Evolutionary conservation across 495 filamentous ascomycete species (phyloP), one percentile per base, ranked within the genome.

Genomic region (Penicillium dipodomyicola): DNA sequence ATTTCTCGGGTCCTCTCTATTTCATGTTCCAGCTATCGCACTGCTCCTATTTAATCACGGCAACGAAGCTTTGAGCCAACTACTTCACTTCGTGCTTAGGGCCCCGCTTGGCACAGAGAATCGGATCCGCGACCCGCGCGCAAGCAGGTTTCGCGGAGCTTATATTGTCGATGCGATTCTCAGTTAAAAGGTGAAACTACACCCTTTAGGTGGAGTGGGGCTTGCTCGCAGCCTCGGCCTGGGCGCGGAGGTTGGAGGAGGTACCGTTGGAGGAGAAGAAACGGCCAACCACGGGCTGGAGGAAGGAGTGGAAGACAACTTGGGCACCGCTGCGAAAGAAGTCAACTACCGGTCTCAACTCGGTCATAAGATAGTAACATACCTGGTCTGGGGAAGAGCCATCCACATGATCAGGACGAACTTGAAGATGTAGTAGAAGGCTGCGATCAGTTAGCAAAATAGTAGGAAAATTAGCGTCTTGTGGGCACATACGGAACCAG

Each of bases 351-450:
- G 4, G 25, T 29, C 9, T 54, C n/a, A 14, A 57, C 20, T 3
- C 10, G 23, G 19, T 33, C 11, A 15, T 29, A 40, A 25, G 2
- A 39, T n/a, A 14, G 27, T 43, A 48, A 80, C 87, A 70, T 86
- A 97, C 94, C 78, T 79, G 79, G 92, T 95, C 74, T 90, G 85
- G 64, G 94, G 94, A 59, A 99, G 90, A 62, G 92, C 87, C 77
- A 97, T 90, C 95, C 95, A 99, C 68, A 99, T 84, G 65, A 97
- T 79, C 67, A 97, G 84, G 67, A 91, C 82, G 70, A 99, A 96
- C 81, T 99, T 99, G 87, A 97, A 97, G 77, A 92, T 94, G 78
- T 91, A 99, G 86, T 99, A 99, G 84, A 99, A 99, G 67, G 94
- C 83, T 86, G 55, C 49, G 52, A 17, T 14, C 29, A 5, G 48